Conservation (phyloP, 1,284 basidiomycete genomes). For the Phylloboletellus chloephorus region DNA sequence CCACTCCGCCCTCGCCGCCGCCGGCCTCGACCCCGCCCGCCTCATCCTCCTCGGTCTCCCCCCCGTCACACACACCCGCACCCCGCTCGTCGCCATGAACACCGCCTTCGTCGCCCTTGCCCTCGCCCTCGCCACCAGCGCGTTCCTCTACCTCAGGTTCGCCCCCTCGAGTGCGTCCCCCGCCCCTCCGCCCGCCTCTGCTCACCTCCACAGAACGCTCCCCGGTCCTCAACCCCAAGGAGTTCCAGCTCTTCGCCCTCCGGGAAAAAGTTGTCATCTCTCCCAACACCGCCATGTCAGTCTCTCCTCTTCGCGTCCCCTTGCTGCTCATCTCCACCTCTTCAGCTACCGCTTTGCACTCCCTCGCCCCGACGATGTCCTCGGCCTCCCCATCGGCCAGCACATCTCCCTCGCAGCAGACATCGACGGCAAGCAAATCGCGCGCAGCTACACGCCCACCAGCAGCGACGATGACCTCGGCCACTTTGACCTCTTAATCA, state of each 20-base stretch:
- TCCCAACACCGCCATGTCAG: conserved; percentile 92
- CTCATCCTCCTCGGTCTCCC: conserved; percentile 60
- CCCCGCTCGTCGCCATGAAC: conserved; percentile 22
- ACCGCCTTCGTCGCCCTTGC: conserved; percentile 36
- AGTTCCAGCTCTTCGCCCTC: conserved; percentile 82
- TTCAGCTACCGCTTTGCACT: conserved; percentile 87
- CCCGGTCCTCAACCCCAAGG: conserved; percentile 67
- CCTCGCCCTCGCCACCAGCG: conserved; percentile 34
- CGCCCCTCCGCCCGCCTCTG: conserved; percentile 32
- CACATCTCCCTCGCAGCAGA: conserved; percentile 91
- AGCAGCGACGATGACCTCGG: conserved; percentile 90
- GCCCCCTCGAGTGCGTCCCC: conserved; percentile 37
- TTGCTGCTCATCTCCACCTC: not conserved
- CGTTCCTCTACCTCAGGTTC: conserved; percentile 42
- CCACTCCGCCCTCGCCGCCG: conserved; percentile 42
- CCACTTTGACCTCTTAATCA: conserved; percentile 94
- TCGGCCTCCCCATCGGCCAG: conserved; percentile 94
- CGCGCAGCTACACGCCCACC: conserved; percentile 93
- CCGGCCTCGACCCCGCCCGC: conserved; percentile 52
- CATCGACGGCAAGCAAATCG: conserved; percentile 86
- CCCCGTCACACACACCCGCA: conserved; percentile 18
- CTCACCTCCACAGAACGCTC: conserved; percentile 41
- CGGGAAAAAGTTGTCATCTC: conserved; percentile 80
- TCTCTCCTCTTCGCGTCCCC: conserved; percentile 12
- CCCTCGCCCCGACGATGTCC: conserved; percentile 64